phyloP scores from a whole-genome alignment of 352 stramenopile species.

The Globisporangium heterothallicum region DNA sequence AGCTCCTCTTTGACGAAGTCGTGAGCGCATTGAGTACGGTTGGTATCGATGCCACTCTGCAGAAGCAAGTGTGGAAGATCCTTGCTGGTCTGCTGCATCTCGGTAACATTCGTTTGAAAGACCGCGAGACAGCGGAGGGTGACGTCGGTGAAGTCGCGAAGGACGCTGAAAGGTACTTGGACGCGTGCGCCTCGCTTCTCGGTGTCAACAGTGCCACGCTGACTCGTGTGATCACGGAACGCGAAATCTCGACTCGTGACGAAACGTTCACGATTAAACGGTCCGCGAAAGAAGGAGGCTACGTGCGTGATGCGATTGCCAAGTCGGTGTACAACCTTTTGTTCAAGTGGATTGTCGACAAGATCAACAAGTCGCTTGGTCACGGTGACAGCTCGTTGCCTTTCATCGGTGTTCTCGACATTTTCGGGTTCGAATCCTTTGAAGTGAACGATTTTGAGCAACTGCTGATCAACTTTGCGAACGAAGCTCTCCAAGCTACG shows the following conservation, averaged over 20 bases:
- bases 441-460: slow-evolving; percentile 91
- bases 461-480: slow-evolving; percentile 88
- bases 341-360: slow-evolving; percentile 82
- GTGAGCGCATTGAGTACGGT: slow-evolving; percentile 71
- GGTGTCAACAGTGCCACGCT: slow-evolving; percentile 64
- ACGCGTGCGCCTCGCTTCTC: slow-evolving; percentile 54
- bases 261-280: slow-evolving; percentile 81
- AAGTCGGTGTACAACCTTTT: slow-evolving; percentile 92
- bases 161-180: slow-evolving; percentile 45
- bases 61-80: slow-evolving; percentile 76
- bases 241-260: slow-evolving; percentile 69
- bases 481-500: slow-evolving; percentile 83
- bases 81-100: slow-evolving; percentile 75
- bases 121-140: slow-evolving; percentile 75
- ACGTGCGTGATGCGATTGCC: slow-evolving; percentile 89
- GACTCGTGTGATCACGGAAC: slow-evolving; percentile 72
- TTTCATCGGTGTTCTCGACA: slow-evolving; percentile 95
- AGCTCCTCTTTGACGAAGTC: slow-evolving; percentile 83
- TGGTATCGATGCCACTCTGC: slow-evolving; percentile 55
- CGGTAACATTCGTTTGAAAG: slow-evolving; percentile 72
- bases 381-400: slow-evolving; percentile 60
- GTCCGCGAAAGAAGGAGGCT: slow-evolving; percentile 72
- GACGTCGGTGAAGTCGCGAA: slow-evolving; percentile 65
- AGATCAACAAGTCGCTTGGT: slow-evolving; percentile 80
- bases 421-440: slow-evolving; percentile 97